These are phyloP conservation scores for Nakazawaea populi DNA, from an alignment of 805 yeast species.

Conservation along the genomic window DNA sequence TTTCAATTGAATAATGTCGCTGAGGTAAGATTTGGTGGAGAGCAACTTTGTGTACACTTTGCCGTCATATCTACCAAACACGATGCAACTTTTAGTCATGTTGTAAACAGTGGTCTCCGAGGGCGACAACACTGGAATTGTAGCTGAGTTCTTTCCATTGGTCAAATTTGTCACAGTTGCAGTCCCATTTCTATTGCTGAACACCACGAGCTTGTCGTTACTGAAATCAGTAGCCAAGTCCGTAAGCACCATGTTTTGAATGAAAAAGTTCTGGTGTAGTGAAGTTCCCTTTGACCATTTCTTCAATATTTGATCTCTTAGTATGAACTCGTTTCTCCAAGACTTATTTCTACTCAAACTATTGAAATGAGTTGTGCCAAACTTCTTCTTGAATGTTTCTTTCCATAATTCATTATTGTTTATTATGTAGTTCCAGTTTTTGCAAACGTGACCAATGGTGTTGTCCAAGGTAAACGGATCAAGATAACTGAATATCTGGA, in stretches of 20 bases:
- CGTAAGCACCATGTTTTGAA: constrained; percentile 17
- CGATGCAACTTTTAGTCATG: constrained; percentile 19
- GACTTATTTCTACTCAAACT: constrained; percentile 33
- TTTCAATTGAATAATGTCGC: constrained; percentile 17
- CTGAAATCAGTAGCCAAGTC: constrained; percentile 22
- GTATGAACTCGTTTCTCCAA: constrained; percentile 44
- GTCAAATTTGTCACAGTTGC: constrained; percentile 17
- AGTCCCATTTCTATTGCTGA: constrained; percentile 20
- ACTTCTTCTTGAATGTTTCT: constrained; percentile 34
- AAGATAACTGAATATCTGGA: constrained; percentile 36
- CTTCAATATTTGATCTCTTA: constrained; percentile 27
- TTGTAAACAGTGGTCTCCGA: constrained; percentile 25
- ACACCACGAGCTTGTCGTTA: constrained; percentile 18
- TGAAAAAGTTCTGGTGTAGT: constrained; percentile 15
- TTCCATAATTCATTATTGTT: constrained; percentile 43
- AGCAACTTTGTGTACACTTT: constrained; percentile 17
- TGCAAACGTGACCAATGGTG: constrained; percentile 37
- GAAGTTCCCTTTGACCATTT: constrained; percentile 34
- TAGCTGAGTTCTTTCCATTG: constrained; percentile 18
- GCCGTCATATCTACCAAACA: constrained; percentile 30
- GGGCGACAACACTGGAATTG: constrained; percentile 18
- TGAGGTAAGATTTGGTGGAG: constrained; percentile 4
- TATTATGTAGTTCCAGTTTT: constrained; percentile 38
- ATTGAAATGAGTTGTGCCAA: constrained; percentile 35
- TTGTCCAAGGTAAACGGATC: constrained; percentile 37